Base-by-base conservation (phyloP, 2,329 filamentous ascomycete species). In the Stachybotrys echinatus region DNA sequence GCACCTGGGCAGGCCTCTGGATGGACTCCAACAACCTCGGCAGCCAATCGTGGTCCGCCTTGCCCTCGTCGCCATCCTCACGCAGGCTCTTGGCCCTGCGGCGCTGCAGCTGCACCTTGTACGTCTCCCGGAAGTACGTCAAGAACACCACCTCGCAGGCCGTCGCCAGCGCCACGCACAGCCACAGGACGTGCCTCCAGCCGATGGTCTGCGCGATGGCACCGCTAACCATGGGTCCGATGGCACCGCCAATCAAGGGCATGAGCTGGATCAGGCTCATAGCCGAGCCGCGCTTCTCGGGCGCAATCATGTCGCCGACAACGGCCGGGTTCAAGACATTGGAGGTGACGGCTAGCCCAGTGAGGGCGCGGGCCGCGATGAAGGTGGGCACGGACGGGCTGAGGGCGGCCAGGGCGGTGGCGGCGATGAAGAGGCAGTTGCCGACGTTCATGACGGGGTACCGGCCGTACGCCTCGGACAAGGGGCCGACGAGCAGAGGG, bases 241-340 rank as follows among this genome's bases (percentile, higher is more conserved):
- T 61, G 3, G 79, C 79, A 4, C 79, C 79, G 19, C 80, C 80
- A 17, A 82, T 61, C 3, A 85, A 65, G 0, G 81, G 80, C 2
- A 81, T 78, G 2, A 84, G 64, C 61, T 76, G 76, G 44, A 83
- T 67, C 42, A 80, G 51, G 57, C 75, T 80, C 74, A 86, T 80
- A 7, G 81, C 75, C 1, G 73, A 72, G 21, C 82, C 83, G 17
- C 81, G 70, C 60, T 79, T 68, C 49, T 85, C 81, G 1, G 74
- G 67, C 2, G 68, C 63, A 58, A 84, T 85, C 54, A 85, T 77
- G 60, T 86, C 83, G 21, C 82, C 83, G 18, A 86, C 74, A 48
- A 86, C 80, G 21, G 81, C 79, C 1, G 83, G 83, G 54, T 77
- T 81, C 18, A 87, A 69, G 8, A 85, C 81, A 54, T 83, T 84